These are phyloP conservation scores for Bodo saltans DNA, from an alignment of 78 protist species.

Conservation along the genomic window DNA sequence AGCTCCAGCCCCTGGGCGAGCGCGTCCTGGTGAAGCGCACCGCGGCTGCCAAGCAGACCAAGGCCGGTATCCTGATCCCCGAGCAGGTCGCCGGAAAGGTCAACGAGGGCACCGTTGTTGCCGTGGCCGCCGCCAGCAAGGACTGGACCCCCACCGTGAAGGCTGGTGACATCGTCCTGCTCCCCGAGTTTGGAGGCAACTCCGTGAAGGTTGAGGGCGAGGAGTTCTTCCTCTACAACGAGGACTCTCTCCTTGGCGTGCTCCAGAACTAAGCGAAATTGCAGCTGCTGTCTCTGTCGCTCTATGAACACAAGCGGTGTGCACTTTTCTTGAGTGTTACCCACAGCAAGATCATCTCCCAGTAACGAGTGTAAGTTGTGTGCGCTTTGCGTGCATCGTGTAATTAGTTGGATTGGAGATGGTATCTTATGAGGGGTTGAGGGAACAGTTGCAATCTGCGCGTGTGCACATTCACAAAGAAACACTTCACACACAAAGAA, in stretches of 20 bases:
- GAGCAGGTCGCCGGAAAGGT: background rate
- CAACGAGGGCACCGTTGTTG: conserved; percentile 13
- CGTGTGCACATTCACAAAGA: too few species aligned
- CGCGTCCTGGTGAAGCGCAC: background rate
- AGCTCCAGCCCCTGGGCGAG: conserved; percentile 14
- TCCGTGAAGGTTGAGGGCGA: conserved; percentile 23
- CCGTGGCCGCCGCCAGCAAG: conserved; percentile 24
- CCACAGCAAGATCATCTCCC: too few species aligned
- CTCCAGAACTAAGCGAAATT: too few species aligned
- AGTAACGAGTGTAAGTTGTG: too few species aligned
- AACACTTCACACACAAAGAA: too few species aligned
- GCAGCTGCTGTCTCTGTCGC: too few species aligned
- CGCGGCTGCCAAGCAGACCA: background rate
- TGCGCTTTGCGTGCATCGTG: too few species aligned
- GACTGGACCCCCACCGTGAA: conserved; percentile 20
- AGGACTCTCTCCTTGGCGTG: conserved; percentile 3
- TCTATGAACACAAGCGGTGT: too few species aligned
- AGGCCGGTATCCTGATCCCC: conserved; percentile 23
- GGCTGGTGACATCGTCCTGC: conserved; percentile 17
- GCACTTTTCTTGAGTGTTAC: too few species aligned
- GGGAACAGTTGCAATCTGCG: too few species aligned
- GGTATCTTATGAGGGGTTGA: too few species aligned
- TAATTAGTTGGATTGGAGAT: too few species aligned
- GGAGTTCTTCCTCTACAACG: conserved; percentile 7
- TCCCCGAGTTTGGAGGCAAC: conserved; percentile 17